Percentiles rank a stretch among this genome's conserved stretches.
Evolutionary conservation across 768 basidiomycete genomes (phyloP).

Genomic region (Trametes coccinea): DNA sequence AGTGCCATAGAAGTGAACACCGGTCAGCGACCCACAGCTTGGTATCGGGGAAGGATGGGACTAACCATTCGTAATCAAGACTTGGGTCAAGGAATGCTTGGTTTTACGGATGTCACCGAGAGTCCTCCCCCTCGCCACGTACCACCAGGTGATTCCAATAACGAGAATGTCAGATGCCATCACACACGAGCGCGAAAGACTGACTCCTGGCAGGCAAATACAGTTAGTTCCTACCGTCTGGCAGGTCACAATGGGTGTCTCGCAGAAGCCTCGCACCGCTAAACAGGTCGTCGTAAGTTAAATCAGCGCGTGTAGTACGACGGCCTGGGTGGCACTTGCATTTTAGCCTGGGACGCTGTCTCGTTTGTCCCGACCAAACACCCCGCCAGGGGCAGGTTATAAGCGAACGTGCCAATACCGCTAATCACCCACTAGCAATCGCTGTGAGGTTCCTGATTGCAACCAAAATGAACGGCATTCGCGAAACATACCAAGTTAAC

Average conservation of each 20-base stretch:
- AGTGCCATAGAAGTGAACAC: too few species aligned
- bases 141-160: neutral
- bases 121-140: neutral
- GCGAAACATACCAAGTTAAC: neutral
- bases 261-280: too few species aligned
- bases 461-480: too few species aligned
- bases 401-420: neutral
- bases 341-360: neutral
- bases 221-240: too few species aligned
- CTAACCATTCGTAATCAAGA: neutral
- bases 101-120: neutral
- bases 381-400: neutral
- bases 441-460: neutral
- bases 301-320: neutral
- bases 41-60: neutral
- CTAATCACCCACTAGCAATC: neutral
- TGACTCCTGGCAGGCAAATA: too few species aligned
- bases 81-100: neutral
- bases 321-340: neutral
- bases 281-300: too few species aligned
- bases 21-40: too few species aligned
- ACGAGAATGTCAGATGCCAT: neutral
- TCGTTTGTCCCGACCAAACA: neutral
- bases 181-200: neutral
- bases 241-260: too few species aligned